phyloP scores from a whole-genome alignment of 495 filamentous ascomycete genomes.

The Podospora bellae-mahoneyi region DNA sequence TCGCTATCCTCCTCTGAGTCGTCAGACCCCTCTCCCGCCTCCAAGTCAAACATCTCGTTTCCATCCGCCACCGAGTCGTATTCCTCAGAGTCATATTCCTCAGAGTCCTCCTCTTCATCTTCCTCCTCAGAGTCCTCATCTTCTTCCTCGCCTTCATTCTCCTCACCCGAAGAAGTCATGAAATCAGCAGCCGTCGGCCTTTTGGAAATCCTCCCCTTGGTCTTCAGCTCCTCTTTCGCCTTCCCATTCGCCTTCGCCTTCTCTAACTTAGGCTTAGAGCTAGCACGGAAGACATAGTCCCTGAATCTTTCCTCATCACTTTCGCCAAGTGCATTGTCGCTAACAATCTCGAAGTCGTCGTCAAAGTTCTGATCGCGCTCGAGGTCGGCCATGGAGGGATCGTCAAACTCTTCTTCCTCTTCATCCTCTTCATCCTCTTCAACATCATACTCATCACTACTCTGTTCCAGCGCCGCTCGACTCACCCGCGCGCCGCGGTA shows the following conservation, averaged over 20 bases:
- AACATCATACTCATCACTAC: slow-evolving; percentile 8
- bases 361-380: slow-evolving; percentile 3
- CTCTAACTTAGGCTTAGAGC: slow-evolving; percentile 36
- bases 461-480: slow-evolving; percentile 59
- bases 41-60: slow-evolving; percentile 22
- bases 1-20: slow-evolving; percentile 18
- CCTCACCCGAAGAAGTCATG: slow-evolving; percentile 47
- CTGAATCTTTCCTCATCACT: slow-evolving; percentile 1
- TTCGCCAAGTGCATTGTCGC: background rate
- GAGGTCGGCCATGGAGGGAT: background rate
- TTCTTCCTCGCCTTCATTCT: slow-evolving; percentile 35
- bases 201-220: slow-evolving; percentile 29
- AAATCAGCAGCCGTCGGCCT: slow-evolving; percentile 50
- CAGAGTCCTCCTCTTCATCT: slow-evolving; percentile 36
- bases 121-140: slow-evolving; percentile 35
- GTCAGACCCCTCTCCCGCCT: slow-evolving; percentile 14
- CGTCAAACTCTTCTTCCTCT: background rate
- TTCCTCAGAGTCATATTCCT: slow-evolving; percentile 23
- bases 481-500: slow-evolving; percentile 80
- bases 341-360: background rate
- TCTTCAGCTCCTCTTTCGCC: background rate
- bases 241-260: slow-evolving; percentile 16
- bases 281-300: slow-evolving; percentile 48
- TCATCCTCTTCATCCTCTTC: background rate
- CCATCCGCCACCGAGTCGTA: slow-evolving; percentile 22